These are phyloP conservation scores for Phaffomyces antillensis DNA, from an alignment of 805 yeast genomes.

Conservation along the genomic window DNA sequence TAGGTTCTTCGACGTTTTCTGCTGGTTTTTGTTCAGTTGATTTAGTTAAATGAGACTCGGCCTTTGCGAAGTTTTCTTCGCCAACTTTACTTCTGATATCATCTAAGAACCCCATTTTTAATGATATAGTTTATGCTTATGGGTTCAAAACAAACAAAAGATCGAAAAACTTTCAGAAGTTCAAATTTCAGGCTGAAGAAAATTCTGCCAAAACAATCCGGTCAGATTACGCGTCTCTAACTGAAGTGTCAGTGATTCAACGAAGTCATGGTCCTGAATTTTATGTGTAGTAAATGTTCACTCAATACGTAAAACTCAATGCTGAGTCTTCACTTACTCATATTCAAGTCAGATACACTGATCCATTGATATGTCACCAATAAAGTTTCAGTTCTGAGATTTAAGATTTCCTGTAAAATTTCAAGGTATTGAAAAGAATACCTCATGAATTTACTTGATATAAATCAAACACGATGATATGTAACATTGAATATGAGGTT, in stretches of 20 bases:
- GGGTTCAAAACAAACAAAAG: background rate
- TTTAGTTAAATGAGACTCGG: constrained; percentile 6
- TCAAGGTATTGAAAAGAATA: background rate
- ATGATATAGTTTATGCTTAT: background rate
- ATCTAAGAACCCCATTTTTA: constrained; percentile 19
- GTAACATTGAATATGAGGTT: no score
- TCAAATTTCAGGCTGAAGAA: background rate
- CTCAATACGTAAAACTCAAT: background rate
- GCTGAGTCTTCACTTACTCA: no score
- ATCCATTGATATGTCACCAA: no score
- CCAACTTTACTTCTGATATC: constrained; percentile 13
- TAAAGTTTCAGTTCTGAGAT: no score
- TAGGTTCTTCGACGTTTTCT: background rate
- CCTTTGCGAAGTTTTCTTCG: constrained; percentile 13
- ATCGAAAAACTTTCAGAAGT: background rate
- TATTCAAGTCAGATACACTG: no score
- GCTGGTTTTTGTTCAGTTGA: background rate
- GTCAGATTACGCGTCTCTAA: no score
- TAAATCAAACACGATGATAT: background rate
- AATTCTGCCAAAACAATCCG: background rate
- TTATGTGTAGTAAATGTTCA: background rate
- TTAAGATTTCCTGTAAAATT: no score
- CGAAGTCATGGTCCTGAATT: no score
- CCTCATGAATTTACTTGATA: no score
- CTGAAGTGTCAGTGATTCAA: no score